These are phyloP conservation scores for Aureobasidium sp. DNA, from an alignment of 2,329 filamentous ascomycete species.

Conservation along the genomic window DNA sequence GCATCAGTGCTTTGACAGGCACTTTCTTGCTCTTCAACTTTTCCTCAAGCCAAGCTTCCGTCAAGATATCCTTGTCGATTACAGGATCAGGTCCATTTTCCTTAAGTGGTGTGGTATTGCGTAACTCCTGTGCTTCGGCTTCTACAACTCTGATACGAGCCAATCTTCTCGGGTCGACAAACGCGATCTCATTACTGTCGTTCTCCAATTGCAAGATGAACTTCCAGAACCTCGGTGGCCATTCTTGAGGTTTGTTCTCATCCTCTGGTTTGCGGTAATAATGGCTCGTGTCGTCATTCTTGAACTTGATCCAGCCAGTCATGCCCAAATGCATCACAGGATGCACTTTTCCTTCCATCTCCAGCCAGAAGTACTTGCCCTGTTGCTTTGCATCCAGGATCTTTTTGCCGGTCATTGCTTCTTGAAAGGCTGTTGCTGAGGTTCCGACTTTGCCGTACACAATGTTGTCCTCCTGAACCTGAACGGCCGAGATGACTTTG, in stretches of 20 bases:
- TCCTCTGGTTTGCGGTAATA: constrained; percentile 57
- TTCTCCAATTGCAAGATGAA: constrained; percentile 57
- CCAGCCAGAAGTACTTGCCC: constrained; percentile 95
- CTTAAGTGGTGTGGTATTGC: constrained; percentile 68
- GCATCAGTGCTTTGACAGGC: constrained; percentile 78
- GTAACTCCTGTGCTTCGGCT: constrained; percentile 67
- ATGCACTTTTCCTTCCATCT: constrained; percentile 72
- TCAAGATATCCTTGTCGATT: constrained; percentile 69
- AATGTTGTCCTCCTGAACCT: constrained; percentile 70
- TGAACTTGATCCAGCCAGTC: constrained; percentile 82
- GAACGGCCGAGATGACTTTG: constrained; percentile 65
- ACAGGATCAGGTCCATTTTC: constrained; percentile 95
- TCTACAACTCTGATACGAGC: constrained; percentile 75
- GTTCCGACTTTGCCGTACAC: constrained; percentile 90
- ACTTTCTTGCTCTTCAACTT: constrained; percentile 72
- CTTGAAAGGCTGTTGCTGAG: constrained; percentile 65
- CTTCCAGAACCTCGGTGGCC: constrained; percentile 89
- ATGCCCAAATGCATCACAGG: constrained; percentile 52
- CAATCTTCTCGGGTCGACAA: constrained; percentile 75
- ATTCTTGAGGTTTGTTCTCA: constrained; percentile 46
- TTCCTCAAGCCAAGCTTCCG: constrained; percentile 63
- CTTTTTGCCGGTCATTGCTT: constrained; percentile 67
- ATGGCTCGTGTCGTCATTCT: constrained; percentile 68
- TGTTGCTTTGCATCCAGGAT: constrained; percentile 69
- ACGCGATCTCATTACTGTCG: constrained; percentile 60